Base-by-base conservation (phyloP, 2,329 filamentous ascomycete genomes). In the Xylaria sp. region DNA sequence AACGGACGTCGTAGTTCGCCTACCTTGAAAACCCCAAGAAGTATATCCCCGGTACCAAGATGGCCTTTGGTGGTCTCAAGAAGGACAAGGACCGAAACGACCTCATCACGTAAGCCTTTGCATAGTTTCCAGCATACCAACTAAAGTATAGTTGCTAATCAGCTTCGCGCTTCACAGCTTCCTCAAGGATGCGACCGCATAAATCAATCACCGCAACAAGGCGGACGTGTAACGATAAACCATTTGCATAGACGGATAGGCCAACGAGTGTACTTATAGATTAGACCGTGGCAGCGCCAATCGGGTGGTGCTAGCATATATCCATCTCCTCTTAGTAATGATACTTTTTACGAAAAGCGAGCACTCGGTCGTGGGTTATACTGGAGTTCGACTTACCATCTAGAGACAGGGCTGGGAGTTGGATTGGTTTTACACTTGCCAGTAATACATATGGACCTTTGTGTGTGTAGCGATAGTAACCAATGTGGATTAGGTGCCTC, bases 11-110 rank as follows among this genome's bases (percentile, higher is more conserved):
- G 1, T 78, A 94, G 93, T 98, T 97, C 86, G 89, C 91, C 76
- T 99, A 99, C 91, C 94, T 99, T 80, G 96, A 99, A 90, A 98
- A 98, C 92, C 96, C 96, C 87, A 99, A 99, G 92, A 98, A 98
- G 90, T 99, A 94, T 91, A 98, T 99, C 76, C 96, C 96, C 78
- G 96, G 96, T 78, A 99, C 96, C 87, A 99, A 98, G 94, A 99
- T 99, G 96, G 96, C 96, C 80, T 99, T 98, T 83, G 96, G 96
- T 87, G 96, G 96, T 84, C 90, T 99, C 82, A 99, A 99, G 94
- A 99, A 99, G 93, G 90, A 90, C 82, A 98, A 98, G 93, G 96
- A 98, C 88, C 90, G 96, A 84, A 97, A 98, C 84, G 95, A 99
- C 85, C 89, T 99, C 80, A 97, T 99, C 90, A 94, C 94, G 92